Evolutionary conservation across 2,329 filamentous ascomycete species (phyloP).

Genomic region (Alternaria sp.): DNA sequence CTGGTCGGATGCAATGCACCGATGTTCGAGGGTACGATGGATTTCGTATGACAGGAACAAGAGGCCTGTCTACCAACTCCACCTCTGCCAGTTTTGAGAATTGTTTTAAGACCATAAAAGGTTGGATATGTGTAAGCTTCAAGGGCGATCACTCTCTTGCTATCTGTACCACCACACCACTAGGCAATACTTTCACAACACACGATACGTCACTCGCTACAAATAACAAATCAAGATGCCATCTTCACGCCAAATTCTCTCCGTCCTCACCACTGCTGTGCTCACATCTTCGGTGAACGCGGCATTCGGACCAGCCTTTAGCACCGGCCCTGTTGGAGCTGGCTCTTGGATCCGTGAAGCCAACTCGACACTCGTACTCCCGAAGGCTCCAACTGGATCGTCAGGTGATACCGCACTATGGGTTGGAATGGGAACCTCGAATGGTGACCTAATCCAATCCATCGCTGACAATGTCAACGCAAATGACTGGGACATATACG

Average conservation of each 20-base stretch:
- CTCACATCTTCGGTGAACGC: conserved; percentile 22
- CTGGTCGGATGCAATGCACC: not conserved
- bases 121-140: not conserved
- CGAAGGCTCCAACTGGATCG: conserved; percentile 45
- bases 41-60: not conserved
- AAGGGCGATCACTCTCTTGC: not conserved
- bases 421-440: conserved; percentile 61
- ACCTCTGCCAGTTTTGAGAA: not conserved
- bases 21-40: not conserved
- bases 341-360: conserved; percentile 57
- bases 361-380: conserved; percentile 56
- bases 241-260: conserved; percentile 23
- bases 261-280: conserved; percentile 18
- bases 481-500: conserved; percentile 55
- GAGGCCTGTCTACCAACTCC: not conserved
- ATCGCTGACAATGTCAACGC: conserved; percentile 43
- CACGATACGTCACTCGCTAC: not conserved
- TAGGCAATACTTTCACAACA: not conserved
- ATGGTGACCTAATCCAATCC: conserved; percentile 60
- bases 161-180: not conserved
- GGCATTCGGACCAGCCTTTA: conserved; percentile 37
- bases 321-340: conserved; percentile 54
- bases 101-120: not conserved
- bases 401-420: conserved; percentile 50
- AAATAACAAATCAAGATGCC: conserved; percentile 14